Base-by-base conservation (phyloP, 2,329 filamentous ascomycete species). In the Mollisiaceae sp. region DNA sequence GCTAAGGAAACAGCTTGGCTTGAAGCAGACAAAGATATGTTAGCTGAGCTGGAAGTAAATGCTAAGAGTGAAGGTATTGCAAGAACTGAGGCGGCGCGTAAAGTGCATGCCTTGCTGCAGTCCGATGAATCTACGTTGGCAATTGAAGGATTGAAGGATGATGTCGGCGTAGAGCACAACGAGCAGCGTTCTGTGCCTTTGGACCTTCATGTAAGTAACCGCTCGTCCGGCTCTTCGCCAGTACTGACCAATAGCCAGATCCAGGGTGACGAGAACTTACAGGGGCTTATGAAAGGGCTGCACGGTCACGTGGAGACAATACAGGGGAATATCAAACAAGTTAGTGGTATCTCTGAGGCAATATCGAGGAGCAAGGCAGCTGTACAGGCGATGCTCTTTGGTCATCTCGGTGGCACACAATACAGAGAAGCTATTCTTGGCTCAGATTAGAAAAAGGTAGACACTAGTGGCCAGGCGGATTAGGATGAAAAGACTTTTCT, bases 1-100 rank as follows among this genome's bases (percentile, higher is more conserved):
- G 82, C 81, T 66, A 81, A 81, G 70, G 83, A 89, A 63, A 83
- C 89, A 77, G 77, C 73, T 38, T 81, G 83, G 68, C 78, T 91
- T 55, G 84, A 87, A 68, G 75, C 75, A 36, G 87, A 90, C 64
- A 85, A 87, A 70, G 79, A 80, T 60, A 71, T 75, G 24, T 77
- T 90, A 66, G 77, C 78, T 56, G 76, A 77, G 22, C 77, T 91
- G 32, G 83, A 88, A 73, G 76, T 78, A 3, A 87, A 89, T 66
- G 86, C 86, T 14, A 82, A 82, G 66, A 81, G 82, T 1, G 85
- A 87, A 75, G 80, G 81, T 32, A 77, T 79, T 50, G 79, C 82
- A 69, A 82, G 85, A 77, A 82, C 82, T 65, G 81, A 85, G 45
- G 76, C 69, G 54, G 69, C 66, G 15, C 72, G 70, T 43, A 77